Evolutionary conservation across 140 eudicot species (phyloP), one percentile per base, ranked within the genome.

Genomic region (Eryngium alpinum): DNA sequence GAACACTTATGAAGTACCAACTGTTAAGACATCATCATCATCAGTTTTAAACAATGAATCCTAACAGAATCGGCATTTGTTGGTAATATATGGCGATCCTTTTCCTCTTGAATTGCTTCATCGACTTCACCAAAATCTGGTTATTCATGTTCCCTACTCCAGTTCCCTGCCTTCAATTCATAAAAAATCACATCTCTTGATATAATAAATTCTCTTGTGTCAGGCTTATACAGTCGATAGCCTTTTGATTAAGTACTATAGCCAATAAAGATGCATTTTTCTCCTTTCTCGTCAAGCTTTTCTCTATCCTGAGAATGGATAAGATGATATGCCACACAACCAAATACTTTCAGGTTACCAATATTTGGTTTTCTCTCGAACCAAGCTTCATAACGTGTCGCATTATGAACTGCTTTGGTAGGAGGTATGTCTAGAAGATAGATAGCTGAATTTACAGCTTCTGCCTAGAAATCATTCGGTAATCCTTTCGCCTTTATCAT

Each of bases 231-330:
- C 15, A 75, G 25, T 3, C 43, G 24, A 75, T 50, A 50, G 0
- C 79, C 79, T 25, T 75, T 75, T 5, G 79, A 75, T 16, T 50
- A 63, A 49, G 25, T 27, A 19, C 52, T 77, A n/a, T 77, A 50
- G 69, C 29, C 46, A 53, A 77, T 53, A 77, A 53, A 75, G 21
- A 75, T 24, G 9, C 34, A 75, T 33, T 75, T 49, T 75, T 50
- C 44, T 1, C 79, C 44, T 25, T 76, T 76, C 6, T 76, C 43
- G 14, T 50, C 38, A 50, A 76, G 13, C 46, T 76, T 76, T 25
- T 76, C 79, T 50, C 44, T 76, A 18, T 76, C 34, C 14, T 76
- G 63, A 4, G 79, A 14, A 49, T 4, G 34, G 4, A 24, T 17
- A 3, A 27, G 11, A 25, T 50, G 24, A 51, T 76, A 50, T 25